Conservation (phyloP, 257 asterid genomes). For the Verbascum thapsus region DNA sequence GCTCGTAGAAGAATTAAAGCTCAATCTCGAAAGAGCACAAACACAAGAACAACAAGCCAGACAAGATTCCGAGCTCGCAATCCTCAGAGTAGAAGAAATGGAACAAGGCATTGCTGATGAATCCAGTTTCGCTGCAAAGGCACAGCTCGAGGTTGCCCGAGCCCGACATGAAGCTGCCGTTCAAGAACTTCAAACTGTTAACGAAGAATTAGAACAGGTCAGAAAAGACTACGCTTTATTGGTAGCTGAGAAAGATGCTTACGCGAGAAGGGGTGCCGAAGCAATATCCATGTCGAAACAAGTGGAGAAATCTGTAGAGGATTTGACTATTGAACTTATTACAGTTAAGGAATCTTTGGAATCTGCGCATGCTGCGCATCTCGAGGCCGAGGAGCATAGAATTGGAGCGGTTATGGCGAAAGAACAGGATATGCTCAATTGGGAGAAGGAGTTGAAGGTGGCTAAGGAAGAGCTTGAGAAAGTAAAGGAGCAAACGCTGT, state of each 20-base stretch:
- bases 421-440: constrained; percentile 70
- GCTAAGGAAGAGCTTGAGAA: constrained; percentile 72
- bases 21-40: constrained; percentile 85
- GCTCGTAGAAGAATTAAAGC: constrained; percentile 85
- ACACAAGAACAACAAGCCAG: constrained; percentile 90
- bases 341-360: constrained; percentile 77
- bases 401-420: constrained; percentile 78
- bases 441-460: constrained; percentile 77
- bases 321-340: constrained; percentile 77
- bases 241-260: constrained; percentile 64
- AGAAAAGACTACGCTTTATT: constrained; percentile 52
- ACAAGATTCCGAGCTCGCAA: constrained; percentile 93
- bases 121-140: constrained; percentile 86
- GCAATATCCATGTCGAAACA: constrained; percentile 60
- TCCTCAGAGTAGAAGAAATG: constrained; percentile 83
- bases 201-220: constrained; percentile 62
- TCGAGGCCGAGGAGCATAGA: constrained; percentile 91
- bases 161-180: constrained; percentile 81
- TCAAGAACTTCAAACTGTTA: constrained; percentile 61
- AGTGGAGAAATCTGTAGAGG: constrained; percentile 87
- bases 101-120: constrained; percentile 89
- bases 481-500: constrained; percentile 47
- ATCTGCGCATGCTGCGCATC: constrained; percentile 84
- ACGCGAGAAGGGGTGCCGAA: constrained; percentile 64
- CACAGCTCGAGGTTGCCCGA: constrained; percentile 92